phyloP scores from a whole-genome alignment of 1,139 yeast species.

The Scheffersomyces parashehatae region DNA sequence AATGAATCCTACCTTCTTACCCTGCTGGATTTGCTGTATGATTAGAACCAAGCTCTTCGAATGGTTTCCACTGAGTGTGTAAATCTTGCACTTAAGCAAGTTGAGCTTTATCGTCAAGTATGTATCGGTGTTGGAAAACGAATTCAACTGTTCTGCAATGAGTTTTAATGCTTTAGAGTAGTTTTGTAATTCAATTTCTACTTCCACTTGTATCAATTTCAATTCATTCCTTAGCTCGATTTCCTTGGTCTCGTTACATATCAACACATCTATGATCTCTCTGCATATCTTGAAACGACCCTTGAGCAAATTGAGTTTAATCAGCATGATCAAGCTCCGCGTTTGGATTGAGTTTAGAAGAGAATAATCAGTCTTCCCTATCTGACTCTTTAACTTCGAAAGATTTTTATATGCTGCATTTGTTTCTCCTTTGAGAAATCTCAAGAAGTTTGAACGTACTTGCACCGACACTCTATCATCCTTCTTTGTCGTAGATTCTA shows the following conservation, averaged over 20 bases:
- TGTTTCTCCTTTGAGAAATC: constrained; percentile 39
- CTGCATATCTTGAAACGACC: constrained; percentile 33
- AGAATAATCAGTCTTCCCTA: constrained; percentile 26
- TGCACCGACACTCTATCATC: constrained; percentile 36
- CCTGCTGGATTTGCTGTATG: constrained; percentile 44
- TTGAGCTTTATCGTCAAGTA: constrained; percentile 45
- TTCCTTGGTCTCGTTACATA: constrained; percentile 29
- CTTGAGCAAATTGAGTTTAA: constrained; percentile 36
- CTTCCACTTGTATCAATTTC: constrained; percentile 23
- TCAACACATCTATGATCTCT: constrained; percentile 20
- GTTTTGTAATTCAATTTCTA: constrained; percentile 24
- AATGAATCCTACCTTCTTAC: constrained; percentile 41
- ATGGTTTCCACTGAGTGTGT: constrained; percentile 36
- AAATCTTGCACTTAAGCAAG: constrained; percentile 43
- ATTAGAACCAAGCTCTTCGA: constrained; percentile 44
- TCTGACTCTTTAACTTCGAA: constrained; percentile 23
- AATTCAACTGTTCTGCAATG: constrained; percentile 26
- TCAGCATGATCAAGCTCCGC: constrained; percentile 35
- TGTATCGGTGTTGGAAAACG: constrained; percentile 29
- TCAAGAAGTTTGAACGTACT: constrained; percentile 36
- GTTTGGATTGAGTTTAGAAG: constrained; percentile 40
- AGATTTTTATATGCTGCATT: constrained; percentile 33
- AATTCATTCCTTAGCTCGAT: constrained; percentile 32
- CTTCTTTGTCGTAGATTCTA: constrained; percentile 25
- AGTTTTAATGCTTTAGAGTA: constrained; percentile 36